These are phyloP conservation scores for Annona squamosa DNA, from an alignment of 164 flowering plant genomes.

Conservation along the genomic window DNA sequence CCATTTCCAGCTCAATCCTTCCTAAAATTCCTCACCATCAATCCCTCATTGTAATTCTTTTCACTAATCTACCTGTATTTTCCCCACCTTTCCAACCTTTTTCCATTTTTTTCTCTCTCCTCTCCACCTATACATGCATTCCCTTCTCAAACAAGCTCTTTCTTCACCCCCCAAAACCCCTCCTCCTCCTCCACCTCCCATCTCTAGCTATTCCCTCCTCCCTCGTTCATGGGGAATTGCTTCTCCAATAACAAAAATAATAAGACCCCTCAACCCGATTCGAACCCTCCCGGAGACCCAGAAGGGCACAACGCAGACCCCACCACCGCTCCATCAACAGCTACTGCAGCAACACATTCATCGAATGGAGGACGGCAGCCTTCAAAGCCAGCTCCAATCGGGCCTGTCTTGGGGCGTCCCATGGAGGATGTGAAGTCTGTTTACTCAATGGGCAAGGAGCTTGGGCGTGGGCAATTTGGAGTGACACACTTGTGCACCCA, in stretches of 20 bases:
- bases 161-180: constrained; percentile 15
- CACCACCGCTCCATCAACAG: constrained; percentile 10
- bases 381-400: constrained; percentile 28
- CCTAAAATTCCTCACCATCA: constrained; percentile 21
- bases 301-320: not conserved
- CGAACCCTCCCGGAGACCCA: not conserved
- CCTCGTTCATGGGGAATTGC: constrained; percentile 52
- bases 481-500: constrained; percentile 63
- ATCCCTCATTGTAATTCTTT: constrained; percentile 8
- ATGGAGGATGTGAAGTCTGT: constrained; percentile 57
- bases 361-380: constrained; percentile 20
- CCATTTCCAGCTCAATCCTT: not conserved
- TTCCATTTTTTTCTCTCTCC: constrained; percentile 3
- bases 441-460: constrained; percentile 67
- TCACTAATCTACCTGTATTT: constrained; percentile 25
- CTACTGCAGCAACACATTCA: constrained; percentile 3
- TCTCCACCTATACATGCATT: not conserved
- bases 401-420: constrained; percentile 59
- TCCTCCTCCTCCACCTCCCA: not conserved
- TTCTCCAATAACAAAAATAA: constrained; percentile 32
- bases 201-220: not conserved
- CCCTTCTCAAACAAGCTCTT: constrained; percentile 3
- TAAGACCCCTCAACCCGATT: constrained; percentile 4
- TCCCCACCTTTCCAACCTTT: constrained; percentile 4
- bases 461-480: constrained; percentile 81